Conservation (phyloP, 345 rosid species). For the Carallia pectinifolia region DNA sequence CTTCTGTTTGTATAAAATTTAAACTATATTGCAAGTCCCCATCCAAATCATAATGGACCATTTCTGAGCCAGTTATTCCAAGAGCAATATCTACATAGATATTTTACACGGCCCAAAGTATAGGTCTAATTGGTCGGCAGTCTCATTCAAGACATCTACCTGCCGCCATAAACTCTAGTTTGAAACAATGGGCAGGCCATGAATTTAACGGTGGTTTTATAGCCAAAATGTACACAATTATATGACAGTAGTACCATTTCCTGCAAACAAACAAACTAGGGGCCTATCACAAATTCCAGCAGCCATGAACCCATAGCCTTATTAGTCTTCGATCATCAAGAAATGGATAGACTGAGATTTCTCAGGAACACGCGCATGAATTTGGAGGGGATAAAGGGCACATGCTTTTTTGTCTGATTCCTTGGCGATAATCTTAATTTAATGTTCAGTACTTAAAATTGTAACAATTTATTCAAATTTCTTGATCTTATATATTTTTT, state of each 20-base stretch:
- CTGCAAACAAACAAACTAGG: slow-evolving; percentile 12
- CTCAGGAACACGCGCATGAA: neutral
- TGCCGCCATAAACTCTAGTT: neutral
- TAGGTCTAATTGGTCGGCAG: neutral
- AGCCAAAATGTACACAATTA: neutral
- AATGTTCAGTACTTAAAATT: no score
- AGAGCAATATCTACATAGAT: no score
- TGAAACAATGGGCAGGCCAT: slow-evolving; percentile 5
- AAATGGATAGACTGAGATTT: neutral
- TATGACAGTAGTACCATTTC: slow-evolving; percentile 3
- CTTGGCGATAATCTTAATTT: no score
- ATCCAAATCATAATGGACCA: no score
- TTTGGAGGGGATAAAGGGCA: neutral
- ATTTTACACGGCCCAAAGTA: no score
- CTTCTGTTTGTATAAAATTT: no score
- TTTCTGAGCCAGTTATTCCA: no score
- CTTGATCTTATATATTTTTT: no score
- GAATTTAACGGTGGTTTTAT: neutral
- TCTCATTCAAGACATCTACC: slow-evolving; percentile 7
- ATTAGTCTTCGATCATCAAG: neutral
- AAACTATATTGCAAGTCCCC: no score
- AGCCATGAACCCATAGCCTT: neutral
- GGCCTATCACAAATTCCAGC: neutral
- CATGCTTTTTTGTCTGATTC: no score
- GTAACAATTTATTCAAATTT: no score